These are phyloP conservation scores for Durusdinium trenchii DNA, from an alignment of 73 alveolate genomes.

Conservation along the genomic window DNA sequence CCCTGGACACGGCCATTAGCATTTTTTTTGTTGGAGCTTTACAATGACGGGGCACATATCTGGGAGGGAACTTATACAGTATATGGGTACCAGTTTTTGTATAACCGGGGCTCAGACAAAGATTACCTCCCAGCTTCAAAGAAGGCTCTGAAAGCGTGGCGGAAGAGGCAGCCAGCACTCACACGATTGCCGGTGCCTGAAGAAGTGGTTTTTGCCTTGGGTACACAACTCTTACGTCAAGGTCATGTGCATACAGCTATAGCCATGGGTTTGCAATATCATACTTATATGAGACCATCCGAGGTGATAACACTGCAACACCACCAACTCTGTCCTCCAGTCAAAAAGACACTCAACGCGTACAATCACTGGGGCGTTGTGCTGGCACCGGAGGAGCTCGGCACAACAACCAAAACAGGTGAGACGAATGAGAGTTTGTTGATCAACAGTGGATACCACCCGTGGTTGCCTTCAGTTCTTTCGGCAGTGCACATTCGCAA, in stretches of 20 bases:
- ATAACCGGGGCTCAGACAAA: neutral
- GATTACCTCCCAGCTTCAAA: neutral
- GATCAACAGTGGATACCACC: neutral
- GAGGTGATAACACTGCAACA: neutral
- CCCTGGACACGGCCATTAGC: neutral
- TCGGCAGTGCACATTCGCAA: neutral
- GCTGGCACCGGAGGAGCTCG: neutral
- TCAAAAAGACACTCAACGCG: neutral
- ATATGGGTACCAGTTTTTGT: constrained; percentile 12
- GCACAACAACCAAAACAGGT: neutral
- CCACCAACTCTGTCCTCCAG: neutral
- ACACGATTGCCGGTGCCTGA: constrained; percentile 24
- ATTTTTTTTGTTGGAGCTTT: neutral
- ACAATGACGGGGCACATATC: neutral
- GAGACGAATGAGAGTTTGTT: neutral
- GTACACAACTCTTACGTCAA: neutral
- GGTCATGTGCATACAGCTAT: neutral
- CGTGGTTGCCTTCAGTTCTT: neutral
- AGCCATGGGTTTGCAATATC: neutral
- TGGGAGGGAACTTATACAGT: neutral
- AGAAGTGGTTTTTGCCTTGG: constrained; percentile 11
- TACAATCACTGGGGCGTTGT: constrained; percentile 3
- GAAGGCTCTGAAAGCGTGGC: constrained; percentile 13
- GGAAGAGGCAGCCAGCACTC: neutral
- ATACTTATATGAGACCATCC: constrained; percentile 38